Evolutionary conservation across 345 rosid species (phyloP).

Genomic region (Eucalyptus victrix): DNA sequence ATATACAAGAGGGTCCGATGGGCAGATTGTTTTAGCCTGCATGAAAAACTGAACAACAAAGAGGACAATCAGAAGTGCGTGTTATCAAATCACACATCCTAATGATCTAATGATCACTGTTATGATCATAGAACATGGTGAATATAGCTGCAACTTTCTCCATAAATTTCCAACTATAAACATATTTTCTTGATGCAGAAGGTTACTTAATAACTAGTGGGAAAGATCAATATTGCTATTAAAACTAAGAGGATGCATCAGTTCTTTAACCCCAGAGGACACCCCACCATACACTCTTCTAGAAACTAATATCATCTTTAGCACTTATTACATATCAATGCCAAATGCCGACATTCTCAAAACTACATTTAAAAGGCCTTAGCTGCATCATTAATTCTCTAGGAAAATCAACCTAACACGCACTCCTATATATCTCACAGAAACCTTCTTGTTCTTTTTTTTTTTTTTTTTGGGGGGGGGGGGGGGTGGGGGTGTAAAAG

Average conservation of each 20-base stretch:
- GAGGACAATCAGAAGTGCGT: not conserved
- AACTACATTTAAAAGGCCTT: not conserved
- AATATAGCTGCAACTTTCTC: not conserved
- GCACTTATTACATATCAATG: not conserved
- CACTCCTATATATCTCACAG: not conserved
- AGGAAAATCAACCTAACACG: not conserved
- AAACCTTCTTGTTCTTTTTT: not conserved
- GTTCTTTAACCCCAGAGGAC: not conserved
- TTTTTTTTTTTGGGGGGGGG: not conserved
- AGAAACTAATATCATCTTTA: not conserved
- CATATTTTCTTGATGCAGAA: not conserved
- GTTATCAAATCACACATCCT: not conserved
- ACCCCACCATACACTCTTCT: not conserved
- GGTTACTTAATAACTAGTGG: not conserved
- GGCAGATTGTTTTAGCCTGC: constrained; percentile 89
- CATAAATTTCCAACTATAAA: not conserved
- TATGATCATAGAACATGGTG: not conserved
- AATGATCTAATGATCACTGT: not conserved
- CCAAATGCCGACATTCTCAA: not conserved
- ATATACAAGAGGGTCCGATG: constrained; percentile 90
- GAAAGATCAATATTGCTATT: not conserved
- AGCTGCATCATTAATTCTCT: not conserved
- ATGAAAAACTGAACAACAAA: constrained; percentile 57
- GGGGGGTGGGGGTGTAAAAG: not conserved
- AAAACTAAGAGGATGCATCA: not conserved